Evolutionary conservation across 2,329 filamentous ascomycete species (phyloP), one percentile per base, ranked within the genome.

Genomic region (Penicillium occitanis): DNA sequence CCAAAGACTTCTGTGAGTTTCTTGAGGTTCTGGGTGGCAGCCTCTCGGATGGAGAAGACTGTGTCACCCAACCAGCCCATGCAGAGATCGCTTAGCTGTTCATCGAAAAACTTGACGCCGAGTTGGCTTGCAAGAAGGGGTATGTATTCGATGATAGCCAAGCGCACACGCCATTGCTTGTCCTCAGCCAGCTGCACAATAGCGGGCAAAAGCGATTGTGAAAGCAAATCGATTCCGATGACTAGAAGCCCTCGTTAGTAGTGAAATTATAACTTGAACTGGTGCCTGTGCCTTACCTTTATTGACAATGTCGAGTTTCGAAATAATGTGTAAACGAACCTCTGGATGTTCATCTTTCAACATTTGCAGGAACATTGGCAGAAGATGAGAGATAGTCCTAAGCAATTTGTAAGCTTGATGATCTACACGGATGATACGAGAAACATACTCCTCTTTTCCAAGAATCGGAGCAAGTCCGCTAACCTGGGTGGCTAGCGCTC

Each of bases 311-410:
- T 99, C 96, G 64, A 99, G 88, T 82, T 99, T 99, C n/a, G 95
- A 98, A 75, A 99, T 99, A 78, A 99, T 99, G 82, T 99, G 96
- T 67, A 99, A 88, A 69, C 95, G 91, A 61, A 99, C 95, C 77
- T 99, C 95, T 25, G 95, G 95, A 79, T 97, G 98, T 76, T 99
- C 95, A 74, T 99, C 95, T 86, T 98, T 99, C 73, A 99, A 89
- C 95, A 99, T 99, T 79, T 96, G 92, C 63, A 99, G 86, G 81
- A 99, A 98, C 94, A 99, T 99, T 63, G 95, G 95, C 53, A 99
- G 87, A 53, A 99, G 88, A 78, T 99, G 95, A 72, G 95, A 90
- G 71, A 97, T 98, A 35, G 95, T 99, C 80, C 92, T 95, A 71
- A 0, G 67, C 72, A 59, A 73, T 68, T 64, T 61, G 63, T 64